phyloP scores from a whole-genome alignment of 305 asterid species.

The Rubia tinctorum region DNA sequence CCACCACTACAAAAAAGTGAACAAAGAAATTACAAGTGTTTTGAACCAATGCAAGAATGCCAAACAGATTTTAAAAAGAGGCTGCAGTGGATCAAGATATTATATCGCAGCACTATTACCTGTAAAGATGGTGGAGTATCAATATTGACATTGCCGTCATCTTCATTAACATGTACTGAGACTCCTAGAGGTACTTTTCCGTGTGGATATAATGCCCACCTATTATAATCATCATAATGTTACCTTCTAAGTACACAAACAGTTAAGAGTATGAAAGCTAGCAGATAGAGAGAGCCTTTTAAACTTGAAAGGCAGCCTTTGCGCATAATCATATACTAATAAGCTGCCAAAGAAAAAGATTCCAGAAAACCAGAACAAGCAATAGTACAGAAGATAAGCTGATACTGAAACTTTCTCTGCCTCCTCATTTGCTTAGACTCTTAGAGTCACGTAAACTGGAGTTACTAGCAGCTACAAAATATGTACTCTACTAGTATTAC shows the following conservation, averaged over 20 bases:
- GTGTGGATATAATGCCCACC: conserved; percentile 99
- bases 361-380: background rate
- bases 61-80: conserved; percentile 7
- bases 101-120: conserved; percentile 39
- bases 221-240: conserved; percentile 32
- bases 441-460: background rate
- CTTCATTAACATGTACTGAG: conserved; percentile 95
- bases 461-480: background rate
- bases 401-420: background rate
- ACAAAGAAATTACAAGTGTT: conserved; percentile 17
- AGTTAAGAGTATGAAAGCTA: conserved; percentile 9
- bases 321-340: background rate
- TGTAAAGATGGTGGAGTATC: conserved; percentile 92
- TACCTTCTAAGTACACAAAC: conserved; percentile 14
- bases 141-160: conserved; percentile 91
- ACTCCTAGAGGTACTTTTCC: conserved; percentile 98
- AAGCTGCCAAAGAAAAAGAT: background rate
- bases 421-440: background rate
- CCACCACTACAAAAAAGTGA: conserved; percentile 80
- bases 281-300: background rate
- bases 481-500: background rate
- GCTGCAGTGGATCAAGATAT: conserved; percentile 16
- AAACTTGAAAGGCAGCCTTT: background rate
- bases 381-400: background rate
- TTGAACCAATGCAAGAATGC: conserved; percentile 7